Conservation (phyloP, 805 yeast genomes). For the Vanderwaltozyma tropicalis region DNA sequence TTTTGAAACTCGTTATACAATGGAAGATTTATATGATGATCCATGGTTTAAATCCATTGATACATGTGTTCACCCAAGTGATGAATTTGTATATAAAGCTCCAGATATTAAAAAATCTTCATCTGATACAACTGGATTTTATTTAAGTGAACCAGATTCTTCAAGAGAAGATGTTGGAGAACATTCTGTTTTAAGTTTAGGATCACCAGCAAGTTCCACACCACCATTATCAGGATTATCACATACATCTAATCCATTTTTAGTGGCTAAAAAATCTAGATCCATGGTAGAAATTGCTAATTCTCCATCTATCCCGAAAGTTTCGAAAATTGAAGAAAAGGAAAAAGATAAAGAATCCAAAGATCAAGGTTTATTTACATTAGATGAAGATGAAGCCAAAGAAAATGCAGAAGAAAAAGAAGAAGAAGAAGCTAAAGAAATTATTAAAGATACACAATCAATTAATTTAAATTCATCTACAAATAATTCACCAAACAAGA, state of each 20-base stretch:
- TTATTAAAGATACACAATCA: background rate
- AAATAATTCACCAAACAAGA: background rate
- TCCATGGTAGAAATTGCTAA: constrained; percentile 23
- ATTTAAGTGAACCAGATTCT: constrained; percentile 7
- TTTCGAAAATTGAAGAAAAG: background rate
- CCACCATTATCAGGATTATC: background rate
- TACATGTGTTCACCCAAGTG: constrained; percentile 37
- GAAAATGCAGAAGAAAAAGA: constrained; percentile 2
- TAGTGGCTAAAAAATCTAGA: constrained; percentile 9
- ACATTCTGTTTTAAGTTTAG: background rate
- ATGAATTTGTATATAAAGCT: constrained; percentile 8
- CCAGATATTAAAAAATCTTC: constrained; percentile 22
- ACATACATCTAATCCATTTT: background rate
- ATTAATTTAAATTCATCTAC: background rate
- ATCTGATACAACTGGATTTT: constrained; percentile 6
- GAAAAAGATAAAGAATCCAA: background rate
- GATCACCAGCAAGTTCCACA: no score
- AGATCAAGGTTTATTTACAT: constrained; percentile 2
- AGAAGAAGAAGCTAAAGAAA: background rate
- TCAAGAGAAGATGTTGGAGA: constrained; percentile 7
- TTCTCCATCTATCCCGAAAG: constrained; percentile 5
- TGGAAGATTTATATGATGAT: constrained; percentile 47
- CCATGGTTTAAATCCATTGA: constrained; percentile 54
- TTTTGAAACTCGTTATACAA: constrained; percentile 40
- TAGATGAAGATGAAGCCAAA: constrained; percentile 3